Evolutionary conservation across 257 asterid species (phyloP), one percentile per base, ranked within the genome.

Genomic region (Nemophila menziesii): DNA sequence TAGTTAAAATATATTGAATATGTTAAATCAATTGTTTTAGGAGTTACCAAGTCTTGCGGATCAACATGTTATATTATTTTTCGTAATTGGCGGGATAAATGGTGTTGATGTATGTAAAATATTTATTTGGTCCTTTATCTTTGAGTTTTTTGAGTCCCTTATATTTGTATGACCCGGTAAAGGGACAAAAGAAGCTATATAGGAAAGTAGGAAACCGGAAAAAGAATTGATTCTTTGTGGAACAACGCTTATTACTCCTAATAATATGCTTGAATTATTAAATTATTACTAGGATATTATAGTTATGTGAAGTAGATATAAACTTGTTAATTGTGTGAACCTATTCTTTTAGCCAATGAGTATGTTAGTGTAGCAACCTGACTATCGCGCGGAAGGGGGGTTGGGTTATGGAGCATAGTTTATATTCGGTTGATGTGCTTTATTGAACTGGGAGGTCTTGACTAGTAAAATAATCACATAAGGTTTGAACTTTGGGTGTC

Each of bases 21-120:
- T 54, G 42, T 44, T 48, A 55, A 16, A 45, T 49, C 41, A 57
- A 51, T 43, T 40, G n/a, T 41, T 39, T 48, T 87, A 85, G 98
- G 89, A 85, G 16, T 84, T 80, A 69, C 93, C 93, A 34, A 78
- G 78, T 60, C 93, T 90, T 29, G 86, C 75, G 0, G 98, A 90
- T 60, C 98, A 84, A 50, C 72, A 73, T 49, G 58, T 81, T 43
- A 79, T 90, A 64, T 68, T 90, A 44, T 58, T 90, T 47, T 90
- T 85, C 50, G 83, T 90, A 17, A 53, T 90, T 17, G 98, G 98
- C 17, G 98, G 94, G 67, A 76, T 90, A 72, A 85, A 79, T 11
- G 81, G 77, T 5, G 75, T 81, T 14, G 98, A 90, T 96, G 98
- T 90, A 55, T 26, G 77, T 48, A n/a, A n/a, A n/a, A n/a, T n/a